Percentiles rank a stretch among this genome's conserved stretches.
These are phyloP conservation scores for Xylariomycetidae sp. DNA, from an alignment of 2,329 filamentous ascomycete species.

Conservation along the genomic window DNA sequence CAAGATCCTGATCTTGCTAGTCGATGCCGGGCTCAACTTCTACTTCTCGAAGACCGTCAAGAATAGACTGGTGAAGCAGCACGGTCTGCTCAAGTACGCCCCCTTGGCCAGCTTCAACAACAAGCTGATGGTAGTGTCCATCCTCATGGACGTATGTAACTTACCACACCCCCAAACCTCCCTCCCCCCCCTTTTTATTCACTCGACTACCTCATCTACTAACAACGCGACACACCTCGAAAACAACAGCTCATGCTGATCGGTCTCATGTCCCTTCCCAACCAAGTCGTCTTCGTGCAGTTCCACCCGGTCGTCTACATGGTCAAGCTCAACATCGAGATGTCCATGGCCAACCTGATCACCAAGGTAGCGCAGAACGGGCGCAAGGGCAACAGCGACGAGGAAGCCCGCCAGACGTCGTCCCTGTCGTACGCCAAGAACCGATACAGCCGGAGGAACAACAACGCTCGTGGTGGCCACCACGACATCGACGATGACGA, in stretches of 20 bases:
- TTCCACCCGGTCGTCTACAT: slow-evolving; percentile 15
- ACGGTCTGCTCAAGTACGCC: slow-evolving; percentile 45
- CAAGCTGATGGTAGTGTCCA: slow-evolving; percentile 42
- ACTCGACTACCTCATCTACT: too few species aligned
- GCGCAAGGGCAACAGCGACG: too few species aligned
- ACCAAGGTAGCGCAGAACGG: too few species aligned
- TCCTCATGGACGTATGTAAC: slow-evolving; percentile 41
- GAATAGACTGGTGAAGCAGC: slow-evolving; percentile 39
- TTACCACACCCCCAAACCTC: background rate
- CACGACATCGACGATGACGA: too few species aligned
- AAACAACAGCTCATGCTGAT: slow-evolving; percentile 17
- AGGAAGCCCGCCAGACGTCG: too few species aligned
- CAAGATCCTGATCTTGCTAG: slow-evolving; percentile 45
- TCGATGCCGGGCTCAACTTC: slow-evolving; percentile 47
- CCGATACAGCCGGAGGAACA: too few species aligned
- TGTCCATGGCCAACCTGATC: slow-evolving; percentile 13
- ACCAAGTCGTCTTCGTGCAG: slow-evolving; percentile 11
- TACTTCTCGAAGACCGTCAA: slow-evolving; percentile 47
- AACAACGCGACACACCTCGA: too few species aligned
- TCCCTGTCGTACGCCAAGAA: too few species aligned
- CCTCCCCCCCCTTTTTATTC: too few species aligned
- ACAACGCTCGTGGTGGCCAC: too few species aligned
- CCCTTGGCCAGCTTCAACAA: slow-evolving; percentile 46
- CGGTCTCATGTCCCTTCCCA: slow-evolving; percentile 12
- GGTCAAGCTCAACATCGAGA: slow-evolving; percentile 18